These are phyloP conservation scores for Rhododendron williamsianum DNA, from an alignment of 148 eudicot species.

Conservation along the genomic window DNA sequence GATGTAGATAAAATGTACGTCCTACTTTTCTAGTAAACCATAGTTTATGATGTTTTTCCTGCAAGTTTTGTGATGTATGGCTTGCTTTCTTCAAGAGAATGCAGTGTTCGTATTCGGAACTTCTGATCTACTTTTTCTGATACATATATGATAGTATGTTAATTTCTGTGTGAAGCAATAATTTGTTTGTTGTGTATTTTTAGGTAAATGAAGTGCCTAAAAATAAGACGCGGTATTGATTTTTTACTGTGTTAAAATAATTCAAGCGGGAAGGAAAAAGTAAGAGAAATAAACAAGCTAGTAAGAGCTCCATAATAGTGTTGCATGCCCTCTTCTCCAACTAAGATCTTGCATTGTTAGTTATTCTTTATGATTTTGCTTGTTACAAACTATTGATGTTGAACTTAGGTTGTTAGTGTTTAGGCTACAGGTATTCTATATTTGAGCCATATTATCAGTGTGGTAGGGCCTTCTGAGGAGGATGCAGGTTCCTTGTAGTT, in stretches of 20 bases:
- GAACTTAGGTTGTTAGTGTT: neutral
- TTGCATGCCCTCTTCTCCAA: neutral
- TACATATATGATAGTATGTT: neutral
- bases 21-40: neutral
- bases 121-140: neutral
- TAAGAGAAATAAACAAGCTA: neutral
- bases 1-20: neutral
- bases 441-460: neutral
- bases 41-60: neutral
- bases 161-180: neutral
- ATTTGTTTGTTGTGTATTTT: neutral
- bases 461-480: slow-evolving; percentile 3
- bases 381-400: neutral
- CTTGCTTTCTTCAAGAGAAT: neutral
- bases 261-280: neutral
- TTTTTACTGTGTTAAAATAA: too few relatives aligned
- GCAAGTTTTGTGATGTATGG: neutral
- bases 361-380: neutral
- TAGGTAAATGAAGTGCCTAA: neutral
- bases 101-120: neutral
- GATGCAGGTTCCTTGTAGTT: neutral
- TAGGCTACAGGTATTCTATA: neutral
- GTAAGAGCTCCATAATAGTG: neutral
- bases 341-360: neutral
- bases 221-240: too few relatives aligned